Base-by-base conservation (phyloP, 257 asterid species). In the Solanum appendiculatum region DNA sequence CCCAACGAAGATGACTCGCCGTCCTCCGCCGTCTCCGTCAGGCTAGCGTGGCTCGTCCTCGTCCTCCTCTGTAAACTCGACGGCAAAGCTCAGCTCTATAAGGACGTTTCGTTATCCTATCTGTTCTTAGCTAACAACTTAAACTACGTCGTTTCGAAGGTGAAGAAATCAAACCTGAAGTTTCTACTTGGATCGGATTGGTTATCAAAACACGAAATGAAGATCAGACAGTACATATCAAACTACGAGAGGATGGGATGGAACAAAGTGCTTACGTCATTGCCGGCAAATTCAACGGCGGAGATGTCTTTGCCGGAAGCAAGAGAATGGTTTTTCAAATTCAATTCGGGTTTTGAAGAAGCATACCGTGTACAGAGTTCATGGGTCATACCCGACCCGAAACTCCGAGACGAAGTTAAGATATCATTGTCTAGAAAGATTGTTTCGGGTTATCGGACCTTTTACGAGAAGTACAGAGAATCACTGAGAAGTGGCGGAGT, bases 51-150 rank as follows among this genome's bases (percentile, higher is more conserved):
- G 99, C 88, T 94, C 44, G 87, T 96, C 16, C 98, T 96, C n/a
- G 90, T 95, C 46, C 95, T 96, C 84, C 92, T 95, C 11, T 96
- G 99, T 44, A 96, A 96, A 88, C 94, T 96, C 80, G 98, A 96
- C 86, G 94, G 92, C 4, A 95, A 96, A 86, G 99, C 99, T 23
- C 92, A 85, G 82, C 64, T 60, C 48, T 94, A 92, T 89, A 87
- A 91, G 73, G 95, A 96, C 92, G 96, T 93, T 90, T 92, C 98
- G 23, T 87, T 92, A 66, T 92, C 96, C 4, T 96, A 96, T 89
- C 20, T 96, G 75, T 94, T 96, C 91, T 36, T 96, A 3, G 98
- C 99, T 0, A 95, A 96, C 91, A 96, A 96, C 90, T 27, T 94
- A 36, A 93, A 95, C 95, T 95, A 95, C 91, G 92, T 95, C 87